Base-by-base conservation (phyloP, 495 filamentous ascomycete species). In the Melanomma pulvis-pyrius region DNA sequence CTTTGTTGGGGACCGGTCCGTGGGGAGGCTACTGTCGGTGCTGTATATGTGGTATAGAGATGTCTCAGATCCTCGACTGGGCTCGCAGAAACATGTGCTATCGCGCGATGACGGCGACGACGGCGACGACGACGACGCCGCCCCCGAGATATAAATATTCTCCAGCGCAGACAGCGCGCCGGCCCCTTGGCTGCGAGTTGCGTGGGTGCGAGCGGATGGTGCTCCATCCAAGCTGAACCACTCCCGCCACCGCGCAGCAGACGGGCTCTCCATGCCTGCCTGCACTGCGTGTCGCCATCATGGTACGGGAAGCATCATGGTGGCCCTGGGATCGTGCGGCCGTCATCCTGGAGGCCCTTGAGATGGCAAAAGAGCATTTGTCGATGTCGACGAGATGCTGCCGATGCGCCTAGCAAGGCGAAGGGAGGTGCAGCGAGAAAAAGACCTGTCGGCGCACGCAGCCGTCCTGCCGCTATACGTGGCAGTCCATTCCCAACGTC, bases 321-420 rank as follows among this genome's bases (percentile, higher is more conserved):
- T 8, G 63, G 52, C 63, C 63, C 32, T 41, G 30, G 21, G 25
- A 29, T 68, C 24, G 51, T 59, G 59, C 65, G 54, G 61, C 56
- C 32, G 58, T 55, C 56, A 68, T 68, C 65, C 69, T 71, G 61
- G 65, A 63, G 54, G 59, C 17, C 61, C 52, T 48, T 61, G 62
- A 66, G 65, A 66, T 61, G 68, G 62, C 68, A 70, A 44, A 49
- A 62, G 58, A 66, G 63, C 58, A 66, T 63, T 62, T 66, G 68
- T 70, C 68, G 34, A 53, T 36, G 68, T 62, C 51, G 57, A 52
- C 50, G 49, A 56, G 21, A 39, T 56, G 21, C 55, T 41, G 61
- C 60, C 66, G 56, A 39, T 24, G 62, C 55, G 61, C 62, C 61
- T 44, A 44, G 49, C 56, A 66, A 30, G 52, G 59, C 65, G 59